phyloP scores from a whole-genome alignment of 1,139 yeast genomes.

The Diutina pseudorugosa region DNA sequence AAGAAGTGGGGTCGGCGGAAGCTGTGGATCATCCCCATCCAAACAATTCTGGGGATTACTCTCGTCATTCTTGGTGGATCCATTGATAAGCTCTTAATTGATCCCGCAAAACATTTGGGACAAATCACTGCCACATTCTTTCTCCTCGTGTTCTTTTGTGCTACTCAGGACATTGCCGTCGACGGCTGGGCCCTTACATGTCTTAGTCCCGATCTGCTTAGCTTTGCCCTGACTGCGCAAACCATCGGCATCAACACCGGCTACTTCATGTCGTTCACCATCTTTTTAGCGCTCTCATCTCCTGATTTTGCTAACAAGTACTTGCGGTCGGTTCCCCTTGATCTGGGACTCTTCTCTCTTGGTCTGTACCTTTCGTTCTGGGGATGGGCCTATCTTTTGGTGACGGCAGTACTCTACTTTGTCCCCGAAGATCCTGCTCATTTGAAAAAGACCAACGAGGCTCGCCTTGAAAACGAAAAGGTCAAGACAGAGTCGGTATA shows the following conservation, averaged over 20 bases:
- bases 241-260: slow-evolving; percentile 92
- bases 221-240: slow-evolving; percentile 97
- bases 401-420: slow-evolving; percentile 50
- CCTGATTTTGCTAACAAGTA: slow-evolving; percentile 88
- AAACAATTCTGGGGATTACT: slow-evolving; percentile 59
- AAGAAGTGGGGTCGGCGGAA: slow-evolving; percentile 66
- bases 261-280: slow-evolving; percentile 82
- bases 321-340: slow-evolving; percentile 46
- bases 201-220: slow-evolving; percentile 61
- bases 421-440: slow-evolving; percentile 60
- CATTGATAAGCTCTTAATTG: slow-evolving; percentile 43
- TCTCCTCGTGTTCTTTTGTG: slow-evolving; percentile 72
- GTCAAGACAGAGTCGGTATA: slow-evolving; percentile 16
- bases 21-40: slow-evolving; percentile 93
- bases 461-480: slow-evolving; percentile 15
- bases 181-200: slow-evolving; percentile 98
- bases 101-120: slow-evolving; percentile 43
- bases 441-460: slow-evolving; percentile 27
- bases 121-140: slow-evolving; percentile 57
- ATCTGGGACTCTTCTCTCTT: slow-evolving; percentile 56
- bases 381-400: slow-evolving; percentile 60
- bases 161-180: slow-evolving; percentile 97
- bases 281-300: slow-evolving; percentile 81
- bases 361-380: slow-evolving; percentile 68
- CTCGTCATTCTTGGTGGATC: slow-evolving; percentile 50